Conservation (phyloP, 2,329 filamentous ascomycete species). For the Hymenotorrendiella dingleyae region DNA sequence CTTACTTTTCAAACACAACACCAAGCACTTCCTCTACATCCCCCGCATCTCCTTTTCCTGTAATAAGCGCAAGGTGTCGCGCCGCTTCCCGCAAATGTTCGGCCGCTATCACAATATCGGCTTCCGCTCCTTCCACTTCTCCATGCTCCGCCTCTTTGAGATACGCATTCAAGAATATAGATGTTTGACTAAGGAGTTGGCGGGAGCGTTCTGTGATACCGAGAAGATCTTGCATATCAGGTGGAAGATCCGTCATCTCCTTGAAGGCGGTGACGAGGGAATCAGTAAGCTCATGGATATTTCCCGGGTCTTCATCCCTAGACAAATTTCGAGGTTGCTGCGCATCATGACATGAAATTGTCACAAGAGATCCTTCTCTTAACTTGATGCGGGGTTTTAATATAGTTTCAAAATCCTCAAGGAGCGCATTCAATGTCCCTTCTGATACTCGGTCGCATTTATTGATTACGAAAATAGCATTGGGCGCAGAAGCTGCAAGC, state of each 20-base stretch:
- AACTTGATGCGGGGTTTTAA: constrained; percentile 30
- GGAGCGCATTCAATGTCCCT: constrained; percentile 33
- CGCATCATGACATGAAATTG: constrained; percentile 68
- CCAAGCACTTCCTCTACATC: constrained; percentile 95
- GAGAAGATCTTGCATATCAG: constrained; percentile 74
- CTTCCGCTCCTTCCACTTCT: constrained; percentile 36
- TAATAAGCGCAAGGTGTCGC: constrained; percentile 76
- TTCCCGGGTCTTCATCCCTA: constrained; percentile 46
- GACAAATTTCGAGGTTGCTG: constrained; percentile 20
- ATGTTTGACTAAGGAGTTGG: constrained; percentile 70
- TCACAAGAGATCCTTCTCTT: constrained; percentile 39
- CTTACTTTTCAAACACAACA: constrained; percentile 92
- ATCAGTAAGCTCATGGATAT: constrained; percentile 63
- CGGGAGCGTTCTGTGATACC: constrained; percentile 89
- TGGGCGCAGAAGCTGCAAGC: constrained; percentile 43
- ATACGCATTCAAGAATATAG: constrained; percentile 67
- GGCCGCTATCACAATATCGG: constrained; percentile 84
- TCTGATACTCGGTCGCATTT: constrained; percentile 49
- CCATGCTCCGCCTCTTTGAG: constrained; percentile 6
- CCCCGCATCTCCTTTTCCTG: constrained; percentile 74
- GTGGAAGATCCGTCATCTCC: constrained; percentile 63
- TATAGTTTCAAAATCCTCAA: constrained; percentile 35
- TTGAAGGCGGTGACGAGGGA: constrained; percentile 63
- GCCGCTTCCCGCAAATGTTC: constrained; percentile 82
- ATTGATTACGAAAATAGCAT: constrained; percentile 53